Evolutionary conservation across 2,329 filamentous ascomycete species (phyloP).

Genomic region (Erysiphe pulchra): DNA sequence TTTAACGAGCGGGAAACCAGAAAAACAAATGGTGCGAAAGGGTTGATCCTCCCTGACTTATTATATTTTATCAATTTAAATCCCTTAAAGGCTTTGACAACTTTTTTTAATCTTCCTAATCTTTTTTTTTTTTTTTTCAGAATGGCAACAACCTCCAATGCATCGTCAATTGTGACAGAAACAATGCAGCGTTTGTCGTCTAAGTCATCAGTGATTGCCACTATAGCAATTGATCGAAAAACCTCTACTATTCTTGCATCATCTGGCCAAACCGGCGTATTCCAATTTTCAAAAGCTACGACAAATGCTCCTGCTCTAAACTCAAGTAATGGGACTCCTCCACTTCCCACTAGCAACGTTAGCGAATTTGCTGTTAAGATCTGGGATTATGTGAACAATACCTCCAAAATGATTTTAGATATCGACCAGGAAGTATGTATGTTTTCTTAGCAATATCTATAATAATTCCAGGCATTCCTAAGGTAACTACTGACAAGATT

Average conservation of each 20-base stretch:
- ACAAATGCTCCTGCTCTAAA: not conserved
- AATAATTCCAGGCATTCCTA: not conserved
- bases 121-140: not conserved
- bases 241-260: constrained; percentile 38
- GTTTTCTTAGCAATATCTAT: no score
- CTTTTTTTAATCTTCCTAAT: no score
- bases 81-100: no score
- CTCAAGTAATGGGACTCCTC: not conserved
- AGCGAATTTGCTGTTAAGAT: constrained; percentile 46
- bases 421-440: constrained; percentile 38
- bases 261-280: not conserved
- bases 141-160: not conserved
- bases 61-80: no score
- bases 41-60: no score
- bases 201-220: constrained; percentile 57
- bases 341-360: not conserved
- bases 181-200: constrained; percentile 27
- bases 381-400: constrained; percentile 47
- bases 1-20: no score
- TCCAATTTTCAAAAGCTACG: not conserved
- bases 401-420: constrained; percentile 43
- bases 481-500: constrained; percentile 1
- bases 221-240: constrained; percentile 45
- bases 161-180: constrained; percentile 4
- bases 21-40: no score